phyloP scores from a whole-genome alignment of 148 eudicot genomes.

The Polygonum maritimum region DNA sequence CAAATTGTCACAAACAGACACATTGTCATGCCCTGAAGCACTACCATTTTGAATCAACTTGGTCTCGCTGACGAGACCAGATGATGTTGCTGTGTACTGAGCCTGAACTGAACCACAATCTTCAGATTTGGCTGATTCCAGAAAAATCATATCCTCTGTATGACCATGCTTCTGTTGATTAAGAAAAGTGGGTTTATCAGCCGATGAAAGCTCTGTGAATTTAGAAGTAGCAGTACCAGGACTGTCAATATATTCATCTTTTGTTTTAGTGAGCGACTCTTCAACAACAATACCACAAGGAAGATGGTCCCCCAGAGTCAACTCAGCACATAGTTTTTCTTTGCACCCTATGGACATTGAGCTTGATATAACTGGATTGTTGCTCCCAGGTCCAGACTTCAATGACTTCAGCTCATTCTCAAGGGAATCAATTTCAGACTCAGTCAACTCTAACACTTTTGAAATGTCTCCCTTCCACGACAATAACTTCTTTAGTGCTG shows the following conservation, averaged over 20 bases:
- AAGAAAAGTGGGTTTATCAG: slow-evolving; percentile 14
- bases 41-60: slow-evolving; percentile 2
- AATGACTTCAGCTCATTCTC: slow-evolving; percentile 69
- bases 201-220: slow-evolving; percentile 26
- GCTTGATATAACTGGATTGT: slow-evolving; percentile 26
- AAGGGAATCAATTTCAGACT: slow-evolving; percentile 75
- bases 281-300: slow-evolving; percentile 15
- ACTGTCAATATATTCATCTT: slow-evolving; percentile 48
- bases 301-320: slow-evolving; percentile 19
- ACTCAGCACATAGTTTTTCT: slow-evolving; percentile 26
- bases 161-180: slow-evolving; percentile 7
- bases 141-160: slow-evolving; percentile 10
- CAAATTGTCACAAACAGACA: slow-evolving; percentile 9
- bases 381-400: slow-evolving; percentile 21
- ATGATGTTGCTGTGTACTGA: slow-evolving; percentile 16
- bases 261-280: slow-evolving; percentile 20
- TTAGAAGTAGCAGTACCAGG: slow-evolving; percentile 72
- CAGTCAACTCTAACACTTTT: slow-evolving; percentile 66
- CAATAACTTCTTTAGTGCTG: slow-evolving; percentile 52
- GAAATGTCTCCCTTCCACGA: slow-evolving; percentile 57
- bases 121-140: slow-evolving; percentile 13
- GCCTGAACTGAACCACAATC: slow-evolving; percentile 14
- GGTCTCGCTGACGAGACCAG: slow-evolving; percentile 22
- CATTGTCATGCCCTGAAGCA: neutral
- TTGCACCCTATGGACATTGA: slow-evolving; percentile 21